phyloP scores from a whole-genome alignment of 2,329 filamentous ascomycete genomes.

The Colletotrichum plurivorum region DNA sequence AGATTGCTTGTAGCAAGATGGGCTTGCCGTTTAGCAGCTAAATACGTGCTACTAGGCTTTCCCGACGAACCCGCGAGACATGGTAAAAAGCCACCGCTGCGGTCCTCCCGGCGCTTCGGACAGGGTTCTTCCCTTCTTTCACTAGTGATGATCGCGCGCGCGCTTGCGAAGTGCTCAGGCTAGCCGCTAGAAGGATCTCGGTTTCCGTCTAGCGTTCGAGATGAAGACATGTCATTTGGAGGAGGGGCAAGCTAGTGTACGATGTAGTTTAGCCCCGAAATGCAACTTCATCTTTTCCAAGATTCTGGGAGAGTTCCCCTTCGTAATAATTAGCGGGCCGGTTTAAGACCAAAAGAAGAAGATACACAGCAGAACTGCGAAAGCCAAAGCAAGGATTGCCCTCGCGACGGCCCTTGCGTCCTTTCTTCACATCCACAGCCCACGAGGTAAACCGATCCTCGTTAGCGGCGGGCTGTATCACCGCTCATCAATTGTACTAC shows the following conservation, averaged over 20 bases:
- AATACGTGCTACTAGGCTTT: conserved; percentile 21
- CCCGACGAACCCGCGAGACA: conserved; percentile 32
- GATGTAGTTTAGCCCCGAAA: not conserved
- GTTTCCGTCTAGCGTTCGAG: conserved; percentile 21
- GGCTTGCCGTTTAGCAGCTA: not conserved
- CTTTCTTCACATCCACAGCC: no score
- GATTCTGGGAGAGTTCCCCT: conserved; percentile 3
- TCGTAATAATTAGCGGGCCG: no score
- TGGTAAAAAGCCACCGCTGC: conserved; percentile 27
- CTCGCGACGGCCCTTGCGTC: no score
- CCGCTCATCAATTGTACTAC: no score
- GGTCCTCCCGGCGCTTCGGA: conserved; percentile 27
- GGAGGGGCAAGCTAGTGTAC: no score
- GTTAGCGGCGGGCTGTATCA: no score
- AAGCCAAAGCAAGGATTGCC: no score
- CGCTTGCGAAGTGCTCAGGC: conserved; percentile 1
- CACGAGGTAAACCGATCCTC: no score
- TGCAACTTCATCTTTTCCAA: not conserved
- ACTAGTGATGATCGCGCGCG: not conserved
- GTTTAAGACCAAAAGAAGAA: no score
- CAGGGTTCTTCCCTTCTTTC: conserved; percentile 16
- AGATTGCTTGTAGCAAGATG: not conserved
- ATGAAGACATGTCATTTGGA: conserved; percentile 16
- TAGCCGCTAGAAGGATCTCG: conserved; percentile 18
- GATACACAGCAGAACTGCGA: no score